Conservation (phyloP, 306 rosid species). For the Rosa persica region DNA sequence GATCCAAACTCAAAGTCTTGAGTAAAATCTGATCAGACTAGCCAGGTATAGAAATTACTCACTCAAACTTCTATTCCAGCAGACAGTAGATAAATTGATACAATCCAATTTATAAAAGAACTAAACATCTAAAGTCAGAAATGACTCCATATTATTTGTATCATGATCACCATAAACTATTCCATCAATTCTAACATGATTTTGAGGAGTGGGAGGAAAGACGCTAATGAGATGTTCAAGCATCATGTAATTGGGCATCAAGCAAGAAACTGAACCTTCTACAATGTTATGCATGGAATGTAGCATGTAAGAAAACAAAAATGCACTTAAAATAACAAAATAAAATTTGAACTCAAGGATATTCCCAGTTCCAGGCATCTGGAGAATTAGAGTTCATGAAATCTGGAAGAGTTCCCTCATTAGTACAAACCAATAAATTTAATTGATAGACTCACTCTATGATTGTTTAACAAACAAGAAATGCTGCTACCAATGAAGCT, state of each 20-base stretch:
- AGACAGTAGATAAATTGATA: not conserved
- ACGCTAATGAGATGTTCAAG: not conserved
- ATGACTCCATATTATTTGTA: not conserved
- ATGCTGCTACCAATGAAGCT: not conserved
- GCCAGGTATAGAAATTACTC: conserved; percentile 5
- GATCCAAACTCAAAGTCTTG: conserved; percentile 1
- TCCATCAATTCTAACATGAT: not conserved
- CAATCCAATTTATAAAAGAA: not conserved
- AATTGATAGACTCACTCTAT: not conserved
- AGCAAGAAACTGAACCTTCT: not conserved
- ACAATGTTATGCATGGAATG: not conserved
- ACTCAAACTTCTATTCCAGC: conserved; percentile 10
- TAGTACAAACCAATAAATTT: not conserved
- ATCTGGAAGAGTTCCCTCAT: not conserved
- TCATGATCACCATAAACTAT: not conserved
- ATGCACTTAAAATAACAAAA: not conserved
- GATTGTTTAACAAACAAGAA: not conserved
- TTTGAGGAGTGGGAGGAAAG: not conserved
- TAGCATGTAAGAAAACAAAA: not conserved
- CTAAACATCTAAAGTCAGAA: not conserved
- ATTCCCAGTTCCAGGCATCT: not conserved
- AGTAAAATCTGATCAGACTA: not conserved
- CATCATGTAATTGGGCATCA: not conserved
- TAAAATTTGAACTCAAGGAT: not conserved
- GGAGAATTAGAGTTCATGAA: not conserved